These are phyloP conservation scores for Amanita jacksonii DNA, from an alignment of 768 basidiomycete genomes.

Conservation along the genomic window DNA sequence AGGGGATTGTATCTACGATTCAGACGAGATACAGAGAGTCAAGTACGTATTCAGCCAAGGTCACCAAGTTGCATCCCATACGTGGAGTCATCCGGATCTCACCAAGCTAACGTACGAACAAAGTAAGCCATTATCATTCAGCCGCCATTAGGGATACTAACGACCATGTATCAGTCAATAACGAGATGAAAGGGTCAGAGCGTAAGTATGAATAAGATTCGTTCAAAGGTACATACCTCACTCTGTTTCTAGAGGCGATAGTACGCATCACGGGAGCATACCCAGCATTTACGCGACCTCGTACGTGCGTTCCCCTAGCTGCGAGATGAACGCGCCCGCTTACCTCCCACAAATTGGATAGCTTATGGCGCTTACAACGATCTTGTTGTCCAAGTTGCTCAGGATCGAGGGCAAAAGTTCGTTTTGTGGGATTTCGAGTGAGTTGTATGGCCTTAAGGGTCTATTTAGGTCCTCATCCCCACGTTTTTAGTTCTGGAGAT, in stretches of 20 bases:
- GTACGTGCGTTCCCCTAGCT: constrained; percentile 6
- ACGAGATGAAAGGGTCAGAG: not conserved
- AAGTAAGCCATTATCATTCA: constrained; percentile 19
- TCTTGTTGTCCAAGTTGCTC: constrained; percentile 11
- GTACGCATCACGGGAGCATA: constrained; percentile 15
- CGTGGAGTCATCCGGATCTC: constrained; percentile 33
- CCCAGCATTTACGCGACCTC: constrained; percentile 20
- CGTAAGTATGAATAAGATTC: not conserved
- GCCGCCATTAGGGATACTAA: not conserved
- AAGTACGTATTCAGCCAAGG: constrained; percentile 30
- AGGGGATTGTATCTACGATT: constrained; percentile 33
- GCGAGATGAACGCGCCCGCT: too few species aligned
- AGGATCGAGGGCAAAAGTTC: constrained; percentile 9
- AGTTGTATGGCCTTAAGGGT: not conserved
- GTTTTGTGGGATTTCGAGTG: constrained; percentile 17
- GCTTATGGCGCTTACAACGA: constrained; percentile 14
- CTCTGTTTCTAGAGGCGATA: constrained; percentile 13
- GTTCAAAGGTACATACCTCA: not conserved
- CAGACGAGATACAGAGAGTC: constrained; percentile 26
- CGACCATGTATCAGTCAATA: not conserved
- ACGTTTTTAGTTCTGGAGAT: constrained; percentile 25
- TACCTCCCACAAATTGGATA: too few species aligned
- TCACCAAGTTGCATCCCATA: constrained; percentile 25
- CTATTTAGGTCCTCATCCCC: not conserved
- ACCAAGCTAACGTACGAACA: constrained; percentile 29